A percentile compares a stretch with the other conserved stretches of the same genome.
Conservation (phyloP, 768 basidiomycete species). For the Tephrocybe sp. region DNA sequence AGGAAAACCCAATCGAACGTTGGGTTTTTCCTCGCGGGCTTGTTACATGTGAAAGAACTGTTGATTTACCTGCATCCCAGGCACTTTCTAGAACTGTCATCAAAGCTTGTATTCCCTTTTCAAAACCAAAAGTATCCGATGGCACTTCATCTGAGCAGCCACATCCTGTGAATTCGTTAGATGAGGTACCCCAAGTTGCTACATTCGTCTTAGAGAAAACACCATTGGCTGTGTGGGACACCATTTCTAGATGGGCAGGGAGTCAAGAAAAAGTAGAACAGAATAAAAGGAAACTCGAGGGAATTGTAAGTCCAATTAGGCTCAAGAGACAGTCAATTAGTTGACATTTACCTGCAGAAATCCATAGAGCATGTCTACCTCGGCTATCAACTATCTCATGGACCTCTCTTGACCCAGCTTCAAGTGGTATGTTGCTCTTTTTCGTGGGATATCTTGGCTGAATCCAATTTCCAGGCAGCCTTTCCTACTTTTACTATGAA, state of each 20-base stretch:
- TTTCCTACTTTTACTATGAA: slow-evolving; percentile 52
- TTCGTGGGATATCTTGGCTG: too few relatives aligned
- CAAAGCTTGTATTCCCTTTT: slow-evolving; percentile 45
- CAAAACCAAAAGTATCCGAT: background rate
- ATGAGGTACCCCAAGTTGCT: slow-evolving; percentile 29
- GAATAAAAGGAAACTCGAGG: slow-evolving; percentile 42
- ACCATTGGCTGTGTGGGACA: slow-evolving; percentile 52
- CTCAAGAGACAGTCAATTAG: background rate
- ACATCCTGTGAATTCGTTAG: background rate
- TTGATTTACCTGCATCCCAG: slow-evolving; percentile 22
- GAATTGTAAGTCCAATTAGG: slow-evolving; percentile 40
- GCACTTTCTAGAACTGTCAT: slow-evolving; percentile 35
- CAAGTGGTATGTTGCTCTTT: slow-evolving; percentile 44
- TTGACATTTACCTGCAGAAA: slow-evolving; percentile 27
- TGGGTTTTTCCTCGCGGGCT: slow-evolving; percentile 66
- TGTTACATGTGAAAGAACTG: slow-evolving; percentile 43
- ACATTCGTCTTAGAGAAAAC: slow-evolving; percentile 49
- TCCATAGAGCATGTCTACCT: slow-evolving; percentile 48
- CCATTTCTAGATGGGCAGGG: slow-evolving; percentile 60
- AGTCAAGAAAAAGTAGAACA: slow-evolving; percentile 49
- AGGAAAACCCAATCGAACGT: slow-evolving; percentile 59
- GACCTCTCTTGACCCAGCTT: slow-evolving; percentile 55
- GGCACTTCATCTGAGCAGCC: slow-evolving; percentile 6
- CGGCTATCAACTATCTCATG: slow-evolving; percentile 54
- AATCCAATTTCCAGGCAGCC: slow-evolving; percentile 33